A percentile compares a stretch with the other conserved stretches of the same genome.
Evolutionary conservation across 768 basidiomycete species (phyloP).

Genomic region (Phylloporus arenicola): DNA sequence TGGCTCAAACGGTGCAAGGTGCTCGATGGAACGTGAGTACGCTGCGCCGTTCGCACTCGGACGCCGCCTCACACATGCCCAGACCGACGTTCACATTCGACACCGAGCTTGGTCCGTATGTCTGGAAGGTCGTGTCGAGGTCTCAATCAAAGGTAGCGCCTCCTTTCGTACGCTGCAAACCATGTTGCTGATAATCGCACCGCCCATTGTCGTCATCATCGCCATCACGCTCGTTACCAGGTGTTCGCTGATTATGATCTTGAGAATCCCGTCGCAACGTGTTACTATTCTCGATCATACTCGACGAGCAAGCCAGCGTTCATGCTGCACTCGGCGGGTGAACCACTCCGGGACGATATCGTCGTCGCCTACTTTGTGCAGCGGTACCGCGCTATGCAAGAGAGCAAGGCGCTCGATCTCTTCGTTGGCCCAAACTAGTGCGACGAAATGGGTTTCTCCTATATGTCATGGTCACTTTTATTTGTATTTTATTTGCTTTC

Average conservation of each 20-base stretch:
- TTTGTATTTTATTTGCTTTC: not conserved
- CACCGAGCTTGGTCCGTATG: conserved; percentile 20
- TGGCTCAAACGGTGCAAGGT: conserved; percentile 26
- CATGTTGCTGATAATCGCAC: not conserved
- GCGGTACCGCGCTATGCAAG: conserved; percentile 20
- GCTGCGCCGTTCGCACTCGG: not conserved
- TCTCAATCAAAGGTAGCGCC: conserved; percentile 19
- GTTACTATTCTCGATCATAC: conserved; percentile 10
- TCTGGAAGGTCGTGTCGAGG: conserved; percentile 25
- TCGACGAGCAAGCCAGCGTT: conserved; percentile 15
- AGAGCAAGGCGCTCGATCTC: conserved; percentile 23
- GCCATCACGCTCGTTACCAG: not conserved
- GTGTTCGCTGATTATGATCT: conserved; percentile 23
- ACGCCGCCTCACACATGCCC: no score
- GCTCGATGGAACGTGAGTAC: conserved; percentile 21
- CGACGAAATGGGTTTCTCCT: not conserved
- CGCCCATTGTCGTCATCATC: not conserved
- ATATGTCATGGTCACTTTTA: not conserved
- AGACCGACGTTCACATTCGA: conserved; percentile 20
- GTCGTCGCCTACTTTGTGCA: conserved; percentile 26
- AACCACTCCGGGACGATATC: conserved; percentile 28
- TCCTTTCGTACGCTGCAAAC: not conserved
- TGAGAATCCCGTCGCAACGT: conserved; percentile 20
- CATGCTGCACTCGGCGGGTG: conserved; percentile 18
- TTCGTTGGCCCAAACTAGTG: conserved; percentile 17